Percentiles rank a stretch among this genome's conserved stretches.
These are phyloP conservation scores for Rhynchosporium secalis DNA, from an alignment of 2,329 filamentous ascomycete genomes.

Conservation along the genomic window DNA sequence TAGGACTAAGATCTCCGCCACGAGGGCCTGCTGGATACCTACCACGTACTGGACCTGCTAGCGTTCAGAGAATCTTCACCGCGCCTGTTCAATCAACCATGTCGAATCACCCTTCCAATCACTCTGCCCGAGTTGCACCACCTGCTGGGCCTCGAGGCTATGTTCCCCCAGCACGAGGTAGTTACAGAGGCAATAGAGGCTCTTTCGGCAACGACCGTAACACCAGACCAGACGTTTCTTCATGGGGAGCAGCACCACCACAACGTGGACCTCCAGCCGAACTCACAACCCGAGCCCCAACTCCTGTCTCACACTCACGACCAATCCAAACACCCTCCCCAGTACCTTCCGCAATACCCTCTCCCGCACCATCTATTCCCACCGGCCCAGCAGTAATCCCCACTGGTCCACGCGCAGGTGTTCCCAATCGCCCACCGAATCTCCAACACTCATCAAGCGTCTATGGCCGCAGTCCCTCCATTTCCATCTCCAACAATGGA, in stretches of 20 bases:
- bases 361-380: slow-evolving; percentile 31
- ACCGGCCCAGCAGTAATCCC: slow-evolving; percentile 38
- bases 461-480: slow-evolving; percentile 27
- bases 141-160: slow-evolving; percentile 41
- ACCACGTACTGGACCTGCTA: slow-evolving; percentile 39
- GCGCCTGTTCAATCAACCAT: slow-evolving; percentile 28
- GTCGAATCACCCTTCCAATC: slow-evolving; percentile 6
- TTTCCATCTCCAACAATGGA: slow-evolving; percentile 24
- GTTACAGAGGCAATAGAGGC: slow-evolving; percentile 36
- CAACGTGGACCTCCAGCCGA: slow-evolving; percentile 28
- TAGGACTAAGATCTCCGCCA: slow-evolving; percentile 37
- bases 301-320: slow-evolving; percentile 24
- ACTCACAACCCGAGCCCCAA: slow-evolving; percentile 24
- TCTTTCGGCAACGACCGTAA: slow-evolving; percentile 36
- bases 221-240: slow-evolving; percentile 32
- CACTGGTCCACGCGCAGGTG: slow-evolving; percentile 37
- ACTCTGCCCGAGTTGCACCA: slow-evolving; percentile 28
- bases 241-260: slow-evolving; percentile 36
- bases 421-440: slow-evolving; percentile 32
- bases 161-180: slow-evolving; percentile 32
- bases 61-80: slow-evolving; percentile 34
- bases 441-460: slow-evolving; percentile 34
- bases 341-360: slow-evolving; percentile 25
- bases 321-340: slow-evolving; percentile 35
- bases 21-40: slow-evolving; percentile 39